phyloP scores from a whole-genome alignment of 1,284 basidiomycete genomes.

The Xanthoconium separans region DNA sequence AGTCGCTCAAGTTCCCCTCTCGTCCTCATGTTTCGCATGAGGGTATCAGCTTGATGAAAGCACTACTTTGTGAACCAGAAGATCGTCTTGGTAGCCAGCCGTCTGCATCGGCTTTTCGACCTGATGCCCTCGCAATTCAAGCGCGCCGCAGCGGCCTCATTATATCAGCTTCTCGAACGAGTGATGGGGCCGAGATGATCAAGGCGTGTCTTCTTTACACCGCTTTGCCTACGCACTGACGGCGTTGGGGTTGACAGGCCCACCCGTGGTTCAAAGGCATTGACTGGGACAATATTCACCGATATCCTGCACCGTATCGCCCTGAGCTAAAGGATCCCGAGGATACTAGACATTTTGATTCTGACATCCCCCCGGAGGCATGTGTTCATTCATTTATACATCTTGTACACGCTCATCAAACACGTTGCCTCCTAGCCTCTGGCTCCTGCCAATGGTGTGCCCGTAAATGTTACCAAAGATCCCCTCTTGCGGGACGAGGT shows the following conservation, averaged over 20 bases:
- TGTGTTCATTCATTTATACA: conserved; percentile 34
- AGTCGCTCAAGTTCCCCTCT: conserved; percentile 84
- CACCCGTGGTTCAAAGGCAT: conserved; percentile 88
- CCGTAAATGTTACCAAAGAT: conserved; percentile 82
- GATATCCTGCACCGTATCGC: conserved; percentile 80
- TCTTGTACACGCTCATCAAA: conserved; percentile 27
- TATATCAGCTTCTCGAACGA: conserved; percentile 46
- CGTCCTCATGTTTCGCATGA: conserved; percentile 82
- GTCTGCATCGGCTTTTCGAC: conserved; percentile 65
- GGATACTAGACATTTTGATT: conserved; percentile 90
- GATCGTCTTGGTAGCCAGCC: conserved; percentile 84
- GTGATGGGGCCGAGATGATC: conserved; percentile 86
- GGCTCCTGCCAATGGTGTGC: conserved; percentile 83
- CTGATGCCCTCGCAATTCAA: conserved; percentile 74
- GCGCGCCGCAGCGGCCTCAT: conserved; percentile 76
- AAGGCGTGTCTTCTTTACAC: conserved; percentile 53
- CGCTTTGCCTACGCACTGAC: conserved; percentile 24
- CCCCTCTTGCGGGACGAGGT: conserved; percentile 82
- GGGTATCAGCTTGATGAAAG: conserved; percentile 83
- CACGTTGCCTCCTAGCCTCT: conserved; percentile 63
- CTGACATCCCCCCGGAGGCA: conserved; percentile 90
- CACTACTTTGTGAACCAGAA: conserved; percentile 90
- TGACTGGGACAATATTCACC: conserved; percentile 82
- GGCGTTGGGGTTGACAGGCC: conserved; percentile 43
- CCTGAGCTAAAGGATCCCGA: conserved; percentile 78